Base-by-base conservation (phyloP, 495 filamentous ascomycete species). In the Barbatosphaeria neglecta region DNA sequence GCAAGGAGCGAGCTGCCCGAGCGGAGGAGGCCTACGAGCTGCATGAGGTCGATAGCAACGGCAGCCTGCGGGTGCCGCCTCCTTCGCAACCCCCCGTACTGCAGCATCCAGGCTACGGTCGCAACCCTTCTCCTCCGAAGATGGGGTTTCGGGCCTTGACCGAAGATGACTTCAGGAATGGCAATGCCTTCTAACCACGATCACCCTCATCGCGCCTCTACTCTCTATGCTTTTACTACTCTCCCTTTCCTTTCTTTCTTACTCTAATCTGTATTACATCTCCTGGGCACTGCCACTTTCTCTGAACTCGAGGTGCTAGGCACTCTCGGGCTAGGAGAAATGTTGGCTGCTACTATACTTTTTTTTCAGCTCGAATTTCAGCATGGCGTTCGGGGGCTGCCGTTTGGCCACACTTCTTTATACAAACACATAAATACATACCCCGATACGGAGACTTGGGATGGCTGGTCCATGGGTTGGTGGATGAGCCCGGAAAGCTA, bases 61-160 rank as follows among this genome's bases (percentile, higher is more conserved):
- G 52, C 6, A 50, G 50, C 3, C 42, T 56, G 18, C 49, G 49
- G 8, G 37, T 43, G 22, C 39, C 43, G 1, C 37, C 46, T 7
- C 44, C 49, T 7, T 47, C 47, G 9, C 37, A 52, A 11, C 45
- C 55, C 16, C 56, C 60, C 1, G 40, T 52, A 20, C 51, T 61
- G 10, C 47, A 51, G 22, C 58, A 63, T 31, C 60, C 58, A 2
- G 60, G 60, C 5, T 59, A 58, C 35, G 60, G 55, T 16, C 47
- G 52, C n/a, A 47, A 59, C 28, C 48, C 50, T n/a, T 25, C 38
- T 2, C 45, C 47, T 24, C 24, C 47, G 4, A 35, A 38, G 22
- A 19, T 37, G 3, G 33, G 6, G 17, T 46, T 28, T 10, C 20
- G 33, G 0, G 45, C 22, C 3, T n/a, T 46, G 16, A 46, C 45